Percentiles rank a stretch among this genome's conserved stretches.
These are phyloP conservation scores for Pulveroboletus sp. DNA, from an alignment of 768 basidiomycete species.

Conservation along the genomic window DNA sequence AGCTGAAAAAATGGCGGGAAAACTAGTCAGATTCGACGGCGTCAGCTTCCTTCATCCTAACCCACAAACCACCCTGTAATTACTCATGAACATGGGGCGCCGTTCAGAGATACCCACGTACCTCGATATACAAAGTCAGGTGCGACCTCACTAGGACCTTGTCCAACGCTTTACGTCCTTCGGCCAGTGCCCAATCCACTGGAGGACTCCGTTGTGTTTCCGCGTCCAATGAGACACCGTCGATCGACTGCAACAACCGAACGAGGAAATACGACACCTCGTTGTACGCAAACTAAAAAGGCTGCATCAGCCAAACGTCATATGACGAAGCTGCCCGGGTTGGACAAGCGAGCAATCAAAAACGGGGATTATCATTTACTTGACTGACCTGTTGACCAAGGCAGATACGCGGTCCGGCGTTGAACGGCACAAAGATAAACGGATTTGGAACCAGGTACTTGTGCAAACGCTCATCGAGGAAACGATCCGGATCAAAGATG, in stretches of 20 bases:
- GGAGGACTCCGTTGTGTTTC: slow-evolving; percentile 36
- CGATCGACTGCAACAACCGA: slow-evolving; percentile 50
- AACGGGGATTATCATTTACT: slow-evolving; percentile 19
- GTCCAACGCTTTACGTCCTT: slow-evolving; percentile 39
- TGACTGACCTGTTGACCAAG: slow-evolving; percentile 43
- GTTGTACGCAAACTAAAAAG: slow-evolving; percentile 50
- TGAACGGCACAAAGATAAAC: slow-evolving; percentile 70
- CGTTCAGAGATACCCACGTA: slow-evolving; percentile 1
- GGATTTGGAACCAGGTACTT: slow-evolving; percentile 57
- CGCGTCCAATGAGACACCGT: slow-evolving; percentile 37
- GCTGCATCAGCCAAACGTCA: too few species aligned
- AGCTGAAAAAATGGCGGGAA: too few species aligned
- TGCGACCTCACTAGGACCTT: slow-evolving; percentile 38
- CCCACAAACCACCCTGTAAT: slow-evolving; percentile 25
- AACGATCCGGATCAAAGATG: slow-evolving; percentile 65
- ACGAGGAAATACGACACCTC: slow-evolving; percentile 54
- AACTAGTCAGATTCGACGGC: background rate
- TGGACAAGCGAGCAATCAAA: too few species aligned
- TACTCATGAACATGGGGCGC: background rate
- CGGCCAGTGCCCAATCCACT: slow-evolving; percentile 30
- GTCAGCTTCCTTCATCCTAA: slow-evolving; percentile 20
- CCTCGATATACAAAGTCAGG: slow-evolving; percentile 43
- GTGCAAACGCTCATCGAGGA: slow-evolving; percentile 54
- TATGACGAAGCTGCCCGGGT: too few species aligned
- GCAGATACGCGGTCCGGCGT: slow-evolving; percentile 65